Percentiles rank a stretch among this genome's conserved stretches.
Conservation (phyloP, 1,284 basidiomycete genomes). For the Ceraceosorus guamensis region DNA sequence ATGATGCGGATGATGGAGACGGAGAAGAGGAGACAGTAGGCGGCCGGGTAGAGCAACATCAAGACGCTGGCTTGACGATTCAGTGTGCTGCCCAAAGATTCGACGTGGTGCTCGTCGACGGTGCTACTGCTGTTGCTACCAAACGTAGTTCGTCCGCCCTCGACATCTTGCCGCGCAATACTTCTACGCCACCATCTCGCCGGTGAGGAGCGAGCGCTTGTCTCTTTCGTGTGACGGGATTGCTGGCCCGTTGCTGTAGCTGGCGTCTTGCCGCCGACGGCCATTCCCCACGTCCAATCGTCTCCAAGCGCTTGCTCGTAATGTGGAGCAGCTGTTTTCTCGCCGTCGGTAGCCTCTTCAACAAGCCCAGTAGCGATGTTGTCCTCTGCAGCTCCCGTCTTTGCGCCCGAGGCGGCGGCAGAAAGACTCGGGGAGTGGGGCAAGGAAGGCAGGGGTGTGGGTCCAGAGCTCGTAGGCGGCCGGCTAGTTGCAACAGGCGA, state of each 20-base stretch:
- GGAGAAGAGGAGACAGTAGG: slow-evolving; percentile 31
- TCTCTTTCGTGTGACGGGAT: neutral
- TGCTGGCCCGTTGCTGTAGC: neutral
- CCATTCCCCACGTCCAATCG: slow-evolving; percentile 36
- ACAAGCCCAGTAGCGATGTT: neutral
- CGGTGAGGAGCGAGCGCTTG: too few relatives aligned
- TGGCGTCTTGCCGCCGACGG: slow-evolving; percentile 10
- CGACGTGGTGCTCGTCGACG: slow-evolving; percentile 26
- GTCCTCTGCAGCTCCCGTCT: neutral
- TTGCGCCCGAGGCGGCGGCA: neutral
- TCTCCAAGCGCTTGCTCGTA: slow-evolving; percentile 21
- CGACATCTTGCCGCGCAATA: too few relatives aligned
- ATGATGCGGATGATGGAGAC: slow-evolving; percentile 30
- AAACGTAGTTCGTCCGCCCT: too few relatives aligned
- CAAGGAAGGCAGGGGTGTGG: neutral
- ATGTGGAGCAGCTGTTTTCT: slow-evolving; percentile 1
- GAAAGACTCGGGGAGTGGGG: neutral
- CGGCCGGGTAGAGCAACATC: slow-evolving; percentile 32
- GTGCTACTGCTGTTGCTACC: slow-evolving; percentile 9
- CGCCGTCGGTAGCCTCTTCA: slow-evolving; percentile 19
- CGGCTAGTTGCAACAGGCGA: neutral
- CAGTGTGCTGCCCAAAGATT: slow-evolving; percentile 31
- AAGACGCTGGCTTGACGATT: slow-evolving; percentile 35
- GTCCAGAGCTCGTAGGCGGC: neutral
- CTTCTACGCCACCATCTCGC: neutral